Evolutionary conservation across 805 yeast species (phyloP).

Genomic region (Candida chauliodis): DNA sequence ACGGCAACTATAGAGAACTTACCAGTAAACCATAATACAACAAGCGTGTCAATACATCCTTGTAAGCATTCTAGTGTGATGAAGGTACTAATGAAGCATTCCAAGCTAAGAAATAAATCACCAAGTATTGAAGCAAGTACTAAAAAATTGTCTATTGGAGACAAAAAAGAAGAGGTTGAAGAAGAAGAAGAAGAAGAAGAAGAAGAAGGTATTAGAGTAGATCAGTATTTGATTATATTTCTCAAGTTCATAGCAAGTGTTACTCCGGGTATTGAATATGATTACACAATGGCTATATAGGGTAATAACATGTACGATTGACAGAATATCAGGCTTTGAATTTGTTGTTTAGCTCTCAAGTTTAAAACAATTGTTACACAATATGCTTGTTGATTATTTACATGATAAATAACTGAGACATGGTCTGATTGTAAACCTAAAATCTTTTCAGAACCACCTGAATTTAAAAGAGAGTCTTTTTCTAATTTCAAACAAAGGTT

Average conservation of each 20-base stretch:
- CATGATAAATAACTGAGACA: no score
- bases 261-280: constrained; percentile 96
- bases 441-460: no score
- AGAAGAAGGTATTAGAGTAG: constrained; percentile 61
- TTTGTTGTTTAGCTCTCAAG: no score
- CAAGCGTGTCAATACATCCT: constrained; percentile 90
- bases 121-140: constrained; percentile 9
- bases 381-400: no score
- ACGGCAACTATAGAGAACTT: constrained; percentile 94
- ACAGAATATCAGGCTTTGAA: no score
- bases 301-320: constrained; percentile 41
- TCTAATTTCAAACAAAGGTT: no score
- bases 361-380: no score
- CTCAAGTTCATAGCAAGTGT: constrained; percentile 94
- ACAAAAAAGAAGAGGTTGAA: constrained; percentile 6
- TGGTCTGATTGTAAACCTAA: no score
- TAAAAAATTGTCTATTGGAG: constrained; percentile 15
- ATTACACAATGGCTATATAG: constrained; percentile 99
- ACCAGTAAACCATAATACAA: constrained; percentile 74
- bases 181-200: constrained; percentile 19
- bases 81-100: constrained; percentile 76
- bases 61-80: constrained; percentile 94
- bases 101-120: constrained; percentile 44
- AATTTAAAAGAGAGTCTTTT: no score
- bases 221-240: constrained; percentile 85